These are phyloP conservation scores for Apiotrichum akiyoshidainum DNA, from an alignment of 1,284 basidiomycete genomes.

Conservation along the genomic window DNA sequence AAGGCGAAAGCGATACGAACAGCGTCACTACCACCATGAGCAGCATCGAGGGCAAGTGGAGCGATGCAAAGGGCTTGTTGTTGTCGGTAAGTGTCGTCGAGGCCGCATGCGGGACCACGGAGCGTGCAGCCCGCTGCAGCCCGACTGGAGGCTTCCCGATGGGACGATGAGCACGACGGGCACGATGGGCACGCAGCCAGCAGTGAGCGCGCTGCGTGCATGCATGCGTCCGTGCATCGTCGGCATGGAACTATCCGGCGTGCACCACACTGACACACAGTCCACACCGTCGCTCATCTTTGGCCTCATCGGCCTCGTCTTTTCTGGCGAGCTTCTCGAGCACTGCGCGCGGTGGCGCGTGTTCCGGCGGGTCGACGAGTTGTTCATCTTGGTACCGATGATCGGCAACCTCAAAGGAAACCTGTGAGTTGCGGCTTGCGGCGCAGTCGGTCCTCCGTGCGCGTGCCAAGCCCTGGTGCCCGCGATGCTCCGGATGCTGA, in stretches of 20 bases:
- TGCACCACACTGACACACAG: conserved; percentile 26
- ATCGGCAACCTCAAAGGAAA: conserved; percentile 94
- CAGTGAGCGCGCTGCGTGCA: too few species aligned
- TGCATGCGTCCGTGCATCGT: too few species aligned
- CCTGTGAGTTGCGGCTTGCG: conserved; percentile 68
- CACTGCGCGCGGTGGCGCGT: conserved; percentile 84
- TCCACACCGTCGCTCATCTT: conserved; percentile 53
- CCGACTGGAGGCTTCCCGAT: not conserved
- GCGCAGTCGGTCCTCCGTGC: too few species aligned
- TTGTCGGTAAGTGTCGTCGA: conserved; percentile 31
- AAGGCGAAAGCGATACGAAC: not conserved
- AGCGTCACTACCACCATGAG: conserved; percentile 11
- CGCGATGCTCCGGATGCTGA: not conserved
- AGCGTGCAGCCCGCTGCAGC: too few species aligned
- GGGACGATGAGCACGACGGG: too few species aligned
- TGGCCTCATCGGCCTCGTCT: conserved; percentile 59
- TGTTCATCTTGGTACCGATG: conserved; percentile 94
- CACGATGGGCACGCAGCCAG: too few species aligned
- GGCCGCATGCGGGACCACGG: not conserved
- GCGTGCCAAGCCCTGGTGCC: too few species aligned
- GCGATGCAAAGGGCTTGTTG: conserved; percentile 35
- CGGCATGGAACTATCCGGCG: not conserved
- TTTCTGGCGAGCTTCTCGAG: conserved; percentile 84
- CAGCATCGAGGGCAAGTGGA: conserved; percentile 20
- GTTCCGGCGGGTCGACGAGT: conserved; percentile 84